Conservation (phyloP, 192 early-diverging fungal genomes). For the Kickxella alabastrina region DNA sequence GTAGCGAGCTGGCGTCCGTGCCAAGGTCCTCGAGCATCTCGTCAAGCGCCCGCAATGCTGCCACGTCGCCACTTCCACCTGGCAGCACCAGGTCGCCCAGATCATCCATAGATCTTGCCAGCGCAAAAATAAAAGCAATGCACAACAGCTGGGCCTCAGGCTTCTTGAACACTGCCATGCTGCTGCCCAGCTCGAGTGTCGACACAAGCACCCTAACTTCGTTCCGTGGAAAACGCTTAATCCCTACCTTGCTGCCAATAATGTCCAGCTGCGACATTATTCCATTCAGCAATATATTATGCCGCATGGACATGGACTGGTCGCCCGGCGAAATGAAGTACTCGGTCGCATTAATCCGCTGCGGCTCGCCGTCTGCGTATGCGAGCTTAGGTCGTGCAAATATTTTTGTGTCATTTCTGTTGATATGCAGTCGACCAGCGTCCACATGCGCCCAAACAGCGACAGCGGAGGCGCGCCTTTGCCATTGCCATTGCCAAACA, state of each 20-base stretch:
- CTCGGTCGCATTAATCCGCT: constrained; percentile 1
- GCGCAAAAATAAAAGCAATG: constrained; percentile 26
- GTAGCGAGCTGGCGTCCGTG: constrained; percentile 21
- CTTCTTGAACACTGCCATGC: constrained; percentile 34
- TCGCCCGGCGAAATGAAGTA: constrained; percentile 34
- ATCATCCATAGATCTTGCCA: constrained; percentile 12
- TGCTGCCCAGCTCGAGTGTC: constrained; percentile 41
- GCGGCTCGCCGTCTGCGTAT: not conserved
- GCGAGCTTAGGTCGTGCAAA: constrained; percentile 16
- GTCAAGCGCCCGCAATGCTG: constrained; percentile 12
- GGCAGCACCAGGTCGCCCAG: constrained; percentile 1
- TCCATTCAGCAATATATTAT: constrained; percentile 16
- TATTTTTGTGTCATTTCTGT: constrained; percentile 24
- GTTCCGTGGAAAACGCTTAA: constrained; percentile 6
- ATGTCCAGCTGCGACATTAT: constrained; percentile 14
- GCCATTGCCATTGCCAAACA: constrained; percentile 14
- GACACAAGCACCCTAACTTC: constrained; percentile 34
- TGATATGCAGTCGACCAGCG: constrained; percentile 26
- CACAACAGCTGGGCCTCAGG: constrained; percentile 28
- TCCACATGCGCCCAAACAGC: constrained; percentile 49
- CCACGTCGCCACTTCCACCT: not conserved
- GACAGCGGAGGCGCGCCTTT: constrained; percentile 17
- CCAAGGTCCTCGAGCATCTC: constrained; percentile 12
- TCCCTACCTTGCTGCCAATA: constrained; percentile 13
- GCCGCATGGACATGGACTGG: constrained; percentile 34